A percentile compares a stretch with the other conserved stretches of the same genome.
phyloP scores from a whole-genome alignment of 2,329 filamentous ascomycete species.

The Alternaria dauci region DNA sequence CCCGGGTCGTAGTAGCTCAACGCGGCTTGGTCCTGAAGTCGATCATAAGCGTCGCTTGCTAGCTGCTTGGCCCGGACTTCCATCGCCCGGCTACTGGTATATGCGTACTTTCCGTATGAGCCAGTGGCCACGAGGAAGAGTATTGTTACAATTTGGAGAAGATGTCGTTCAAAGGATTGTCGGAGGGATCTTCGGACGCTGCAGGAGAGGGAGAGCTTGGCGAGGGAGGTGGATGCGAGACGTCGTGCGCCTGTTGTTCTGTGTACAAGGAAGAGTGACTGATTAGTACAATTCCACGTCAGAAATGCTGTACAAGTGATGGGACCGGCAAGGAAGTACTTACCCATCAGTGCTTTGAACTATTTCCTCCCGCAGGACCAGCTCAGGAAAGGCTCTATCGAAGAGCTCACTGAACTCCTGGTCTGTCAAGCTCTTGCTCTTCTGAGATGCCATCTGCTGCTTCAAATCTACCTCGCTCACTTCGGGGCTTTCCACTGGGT shows the following conservation, averaged over 20 bases:
- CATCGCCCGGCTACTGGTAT: conserved; percentile 70
- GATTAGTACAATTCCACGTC: conserved; percentile 73
- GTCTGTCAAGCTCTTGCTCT: conserved; percentile 82
- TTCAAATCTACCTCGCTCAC: conserved; percentile 76
- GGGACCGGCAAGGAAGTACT: conserved; percentile 48
- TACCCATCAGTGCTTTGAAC: conserved; percentile 66
- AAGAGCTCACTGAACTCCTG: conserved; percentile 93
- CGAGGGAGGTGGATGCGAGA: conserved; percentile 88
- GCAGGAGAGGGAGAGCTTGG: conserved; percentile 86
- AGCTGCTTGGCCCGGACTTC: conserved; percentile 80
- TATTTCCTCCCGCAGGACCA: conserved; percentile 69
- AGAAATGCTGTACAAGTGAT: conserved; percentile 38
- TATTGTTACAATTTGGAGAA: conserved; percentile 75
- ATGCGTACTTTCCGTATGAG: conserved; percentile 70
- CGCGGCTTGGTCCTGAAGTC: conserved; percentile 83
- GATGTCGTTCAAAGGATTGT: conserved; percentile 84
- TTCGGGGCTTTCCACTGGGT: conserved; percentile 69
- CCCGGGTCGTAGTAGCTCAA: conserved; percentile 72
- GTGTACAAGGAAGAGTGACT: conserved; percentile 76
- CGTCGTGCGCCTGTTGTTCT: conserved; percentile 73
- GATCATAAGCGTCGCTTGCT: conserved; percentile 83
- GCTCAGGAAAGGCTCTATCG: conserved; percentile 75
- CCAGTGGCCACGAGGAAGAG: conserved; percentile 59
- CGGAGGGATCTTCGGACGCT: conserved; percentile 79
- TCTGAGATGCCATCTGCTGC: conserved; percentile 75